Evolutionary conservation across 805 yeast genomes (phyloP).

Genomic region (Candida tibetensis): DNA sequence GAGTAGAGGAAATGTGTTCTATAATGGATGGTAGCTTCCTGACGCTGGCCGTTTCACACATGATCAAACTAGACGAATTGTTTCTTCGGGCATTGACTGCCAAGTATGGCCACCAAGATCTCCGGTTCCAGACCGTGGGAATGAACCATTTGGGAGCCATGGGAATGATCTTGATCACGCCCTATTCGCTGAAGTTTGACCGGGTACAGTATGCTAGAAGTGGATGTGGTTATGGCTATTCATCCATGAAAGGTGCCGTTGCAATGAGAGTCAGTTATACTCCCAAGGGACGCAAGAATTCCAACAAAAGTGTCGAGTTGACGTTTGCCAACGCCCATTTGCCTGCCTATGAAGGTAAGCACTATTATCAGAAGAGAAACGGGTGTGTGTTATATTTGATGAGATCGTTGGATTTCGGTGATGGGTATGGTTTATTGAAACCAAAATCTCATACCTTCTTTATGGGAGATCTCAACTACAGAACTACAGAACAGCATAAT

Average conservation of each 20-base stretch:
- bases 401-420: constrained; percentile 55
- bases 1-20: constrained; percentile 63
- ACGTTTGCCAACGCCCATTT: constrained; percentile 73
- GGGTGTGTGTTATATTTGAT: constrained; percentile 48
- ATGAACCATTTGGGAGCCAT: constrained; percentile 54
- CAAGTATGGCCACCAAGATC: constrained; percentile 28
- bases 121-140: constrained; percentile 41
- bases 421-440: constrained; percentile 51
- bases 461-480: constrained; percentile 84
- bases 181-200: constrained; percentile 33
- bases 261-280: constrained; percentile 50
- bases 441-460: constrained; percentile 61
- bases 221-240: constrained; percentile 56
- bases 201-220: constrained; percentile 28
- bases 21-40: constrained; percentile 53
- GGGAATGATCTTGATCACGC: constrained; percentile 51
- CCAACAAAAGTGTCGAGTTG: constrained; percentile 30
- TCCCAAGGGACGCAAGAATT: constrained; percentile 16
- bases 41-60: constrained; percentile 30
- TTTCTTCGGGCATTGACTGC: constrained; percentile 33
- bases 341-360: constrained; percentile 71
- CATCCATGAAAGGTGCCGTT: constrained; percentile 74
- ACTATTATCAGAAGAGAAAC: constrained; percentile 48
- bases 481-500: constrained; percentile 41
- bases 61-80: constrained; percentile 35